Evolutionary conservation across 345 rosid genomes (phyloP), one percentile per base, ranked within the genome.

Genomic region (Citrus mangshanensis): DNA sequence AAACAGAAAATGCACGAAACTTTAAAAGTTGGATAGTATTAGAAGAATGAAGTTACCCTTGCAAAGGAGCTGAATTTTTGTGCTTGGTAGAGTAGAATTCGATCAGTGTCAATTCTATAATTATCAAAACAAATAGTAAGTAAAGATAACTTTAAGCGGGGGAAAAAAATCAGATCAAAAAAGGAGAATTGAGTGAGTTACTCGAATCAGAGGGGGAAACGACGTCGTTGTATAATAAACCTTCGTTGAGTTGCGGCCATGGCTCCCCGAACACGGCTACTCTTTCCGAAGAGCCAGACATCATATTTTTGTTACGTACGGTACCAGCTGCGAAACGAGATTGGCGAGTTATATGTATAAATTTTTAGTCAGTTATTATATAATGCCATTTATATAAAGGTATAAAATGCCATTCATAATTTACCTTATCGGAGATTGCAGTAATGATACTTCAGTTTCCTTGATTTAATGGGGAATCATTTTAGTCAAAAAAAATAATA

Each of bases 201-300:
- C 97, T 93, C 78, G 92, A 91, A 40, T 87, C 91, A 71, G 89
- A 82, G 76, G 88, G 51, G 6, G 88, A 68, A 75, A 89, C 83
- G 74, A 76, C 77, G 80, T 93, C 98, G 76, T 79, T 86, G 84
- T 95, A 95, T 73, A 62, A 66, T 79, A 95, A 80, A 71, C 97
- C 97, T 61, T 91, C 91, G 84, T 95, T 95, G 79, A 90, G 84
- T 54, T 91, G 93, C 0, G 94, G 97, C 97, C 97, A 93, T 1
- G 90, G 92, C 67, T 80, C 30, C 62, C 98, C 98, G 67, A 91
- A 84, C 28, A 67, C 75, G 62, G 81, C 49, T 62, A 10, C 64
- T 27, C 68, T 34, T 14, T 68, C 67, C 66, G 80, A 40, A 34
- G 28, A n/a, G 54, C 56, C 16, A 1, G 70, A 56, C 82, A 63